These are phyloP conservation scores for Lepiota brunneoincarnata DNA, from an alignment of 768 basidiomycete genomes.

Conservation along the genomic window DNA sequence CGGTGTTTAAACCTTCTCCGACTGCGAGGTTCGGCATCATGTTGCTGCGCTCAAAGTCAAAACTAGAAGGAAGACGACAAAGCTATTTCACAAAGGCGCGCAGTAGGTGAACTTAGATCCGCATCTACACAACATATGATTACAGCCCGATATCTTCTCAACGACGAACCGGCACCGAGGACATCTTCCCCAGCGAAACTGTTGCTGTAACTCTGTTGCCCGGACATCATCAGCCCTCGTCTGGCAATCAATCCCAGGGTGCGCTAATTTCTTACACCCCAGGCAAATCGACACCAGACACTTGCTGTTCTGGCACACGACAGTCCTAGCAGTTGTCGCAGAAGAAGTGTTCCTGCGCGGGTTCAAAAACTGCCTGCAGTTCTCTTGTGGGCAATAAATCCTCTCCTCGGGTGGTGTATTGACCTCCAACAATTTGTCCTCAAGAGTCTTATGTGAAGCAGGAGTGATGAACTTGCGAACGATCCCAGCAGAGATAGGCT, in stretches of 20 bases:
- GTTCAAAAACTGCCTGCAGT: constrained; percentile 13
- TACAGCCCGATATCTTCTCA: constrained; percentile 4
- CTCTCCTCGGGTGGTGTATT: constrained; percentile 8
- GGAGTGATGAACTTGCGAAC: constrained; percentile 7
- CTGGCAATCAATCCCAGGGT: constrained; percentile 3
- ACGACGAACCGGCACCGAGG: constrained; percentile 8
- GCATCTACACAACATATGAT: constrained; percentile 1
- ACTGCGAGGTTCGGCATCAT: neutral
- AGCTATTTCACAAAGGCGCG: neutral
- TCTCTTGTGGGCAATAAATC: constrained; percentile 15
- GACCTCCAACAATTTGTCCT: constrained; percentile 10
- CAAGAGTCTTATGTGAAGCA: neutral
- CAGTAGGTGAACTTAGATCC: constrained; percentile 2
- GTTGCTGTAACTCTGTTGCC: neutral
- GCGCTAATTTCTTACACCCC: neutral
- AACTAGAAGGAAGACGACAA: neutral
- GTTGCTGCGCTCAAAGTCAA: neutral
- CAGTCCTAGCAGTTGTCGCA: neutral
- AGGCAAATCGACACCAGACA: constrained; percentile 1
- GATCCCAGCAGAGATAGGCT: constrained; percentile 2
- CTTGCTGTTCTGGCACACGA: neutral
- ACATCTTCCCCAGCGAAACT: constrained; percentile 10
- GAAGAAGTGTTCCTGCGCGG: neutral
- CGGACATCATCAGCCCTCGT: neutral
- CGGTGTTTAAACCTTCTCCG: neutral